These are phyloP conservation scores for Agaricus subrufescens DNA, from an alignment of 768 basidiomycete genomes.

Conservation along the genomic window DNA sequence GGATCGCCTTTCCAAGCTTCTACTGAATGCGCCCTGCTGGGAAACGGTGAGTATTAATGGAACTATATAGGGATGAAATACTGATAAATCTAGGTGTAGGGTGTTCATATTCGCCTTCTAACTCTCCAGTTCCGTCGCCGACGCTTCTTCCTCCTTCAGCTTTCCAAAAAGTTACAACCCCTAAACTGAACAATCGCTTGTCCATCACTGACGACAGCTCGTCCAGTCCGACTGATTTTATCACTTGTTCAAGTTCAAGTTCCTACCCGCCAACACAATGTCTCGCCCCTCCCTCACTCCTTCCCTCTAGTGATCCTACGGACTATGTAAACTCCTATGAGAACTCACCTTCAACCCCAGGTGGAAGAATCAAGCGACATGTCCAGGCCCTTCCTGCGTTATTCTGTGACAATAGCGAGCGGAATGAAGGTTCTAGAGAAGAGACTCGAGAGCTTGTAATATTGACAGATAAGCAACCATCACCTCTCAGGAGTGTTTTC, in stretches of 20 bases:
- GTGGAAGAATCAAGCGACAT: slow-evolving; percentile 1
- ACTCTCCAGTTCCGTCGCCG: not conserved
- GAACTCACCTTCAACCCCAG: not conserved
- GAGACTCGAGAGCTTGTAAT: not conserved
- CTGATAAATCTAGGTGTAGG: not conserved
- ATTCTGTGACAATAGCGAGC: not conserved
- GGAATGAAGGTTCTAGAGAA: not conserved
- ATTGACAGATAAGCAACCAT: slow-evolving; percentile 1
- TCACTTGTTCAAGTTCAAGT: not conserved
- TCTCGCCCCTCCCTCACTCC: not conserved
- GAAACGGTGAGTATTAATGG: not conserved
- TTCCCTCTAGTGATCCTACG: not conserved
- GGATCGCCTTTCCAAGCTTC: slow-evolving; percentile 5
- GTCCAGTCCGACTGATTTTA: not conserved
- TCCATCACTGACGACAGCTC: not conserved
- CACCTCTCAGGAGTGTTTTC: slow-evolving; percentile 3
- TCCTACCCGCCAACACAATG: not conserved
- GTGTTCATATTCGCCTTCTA: not conserved
- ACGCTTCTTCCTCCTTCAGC: not conserved
- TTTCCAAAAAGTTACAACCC: not conserved
- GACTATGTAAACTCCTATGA: not conserved
- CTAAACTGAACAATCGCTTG: not conserved
- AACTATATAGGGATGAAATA: not conserved
- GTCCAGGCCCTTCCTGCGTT: not conserved
- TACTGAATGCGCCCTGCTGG: not conserved